Base-by-base conservation (phyloP, 148 eudicot genomes). In the Vaccinium macrocarpon region DNA sequence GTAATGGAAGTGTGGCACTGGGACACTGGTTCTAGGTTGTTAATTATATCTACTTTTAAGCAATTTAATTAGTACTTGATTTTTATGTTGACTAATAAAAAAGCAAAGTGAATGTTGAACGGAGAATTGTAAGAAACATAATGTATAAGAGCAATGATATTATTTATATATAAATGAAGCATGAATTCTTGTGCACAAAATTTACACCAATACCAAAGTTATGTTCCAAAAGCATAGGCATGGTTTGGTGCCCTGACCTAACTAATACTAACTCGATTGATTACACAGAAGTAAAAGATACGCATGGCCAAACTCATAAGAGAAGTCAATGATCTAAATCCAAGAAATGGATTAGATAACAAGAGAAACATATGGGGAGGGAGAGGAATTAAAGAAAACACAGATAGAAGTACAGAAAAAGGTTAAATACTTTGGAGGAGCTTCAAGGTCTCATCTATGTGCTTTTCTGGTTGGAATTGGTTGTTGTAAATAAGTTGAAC, bases 391-490 rank as follows among this genome's bases (percentile, higher is more conserved):
- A 66, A 38, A 29, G 6, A 14, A 11, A 81, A 35, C 21, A 29
- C 2, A 51, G 18, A 35, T 1, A 42, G 23, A 21, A 72, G 16
- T 27, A 53, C 14, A 16, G 8, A n/a, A 38, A 71, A 62, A 81
- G 56, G 82, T 83, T 87, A 97, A 64, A 88, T 89, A 84, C 90
- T 91, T 88, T 97, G 94, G 71, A 97, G 91, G 23, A 97, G 84
- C 93, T 95, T 97, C 88, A 97, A 90, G 83, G 99, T 97, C 90
- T 95, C 98, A 42, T 95, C 99, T 18, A 97, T 95, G 82, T 97
- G 99, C 90, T 97, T 97, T 86, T 97, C 99, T 1, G 99, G 99
- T 85, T 97, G 98, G 87, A 97, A 97, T 85, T 97, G 99, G 87
- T 97, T 97, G 88, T 97, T 97, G 91, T 97, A 97, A 57, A 97